Conservation (phyloP, 805 yeast genomes). For the Komagataella kurtzmanii region DNA sequence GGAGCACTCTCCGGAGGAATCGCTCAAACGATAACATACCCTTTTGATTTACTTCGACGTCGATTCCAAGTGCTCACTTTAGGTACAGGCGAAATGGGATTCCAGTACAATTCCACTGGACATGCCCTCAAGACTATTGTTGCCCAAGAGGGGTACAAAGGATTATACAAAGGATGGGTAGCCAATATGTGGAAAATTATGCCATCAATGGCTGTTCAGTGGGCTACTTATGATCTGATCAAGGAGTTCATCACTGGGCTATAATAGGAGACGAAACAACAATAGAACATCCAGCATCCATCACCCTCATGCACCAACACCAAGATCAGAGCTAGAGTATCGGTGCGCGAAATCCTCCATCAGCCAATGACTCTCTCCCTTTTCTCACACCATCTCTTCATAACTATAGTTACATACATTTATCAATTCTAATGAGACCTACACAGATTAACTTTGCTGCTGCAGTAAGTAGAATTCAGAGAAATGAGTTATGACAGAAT, state of each 20-base stretch:
- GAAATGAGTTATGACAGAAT: not conserved
- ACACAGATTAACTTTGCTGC: conserved; percentile 30
- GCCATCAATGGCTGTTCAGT: conserved; percentile 92
- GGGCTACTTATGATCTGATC: conserved; percentile 74
- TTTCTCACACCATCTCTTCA: not conserved
- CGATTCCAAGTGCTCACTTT: conserved; percentile 85
- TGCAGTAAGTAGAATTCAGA: conserved; percentile 22
- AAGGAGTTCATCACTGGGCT: conserved; percentile 24
- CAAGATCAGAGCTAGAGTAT: not conserved
- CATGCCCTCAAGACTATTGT: conserved; percentile 67
- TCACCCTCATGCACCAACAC: not conserved
- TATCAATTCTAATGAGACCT: conserved; percentile 28
- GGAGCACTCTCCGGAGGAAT: conserved; percentile 86
- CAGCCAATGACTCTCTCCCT: not conserved
- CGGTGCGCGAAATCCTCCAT: not conserved
- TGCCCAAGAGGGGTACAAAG: conserved; percentile 56
- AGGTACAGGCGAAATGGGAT: conserved; percentile 69
- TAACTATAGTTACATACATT: not conserved
- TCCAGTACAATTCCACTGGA: conserved; percentile 60
- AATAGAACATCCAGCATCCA: not conserved
- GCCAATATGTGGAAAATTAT: conserved; percentile 83
- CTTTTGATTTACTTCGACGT: conserved; percentile 79
- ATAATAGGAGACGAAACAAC: not conserved
- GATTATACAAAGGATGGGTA: conserved; percentile 60
- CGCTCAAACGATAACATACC: conserved; percentile 85